Evolutionary conservation across 2,329 filamentous ascomycete species (phyloP), one percentile per base, ranked within the genome.

Genomic region (Elsinoe perseae): DNA sequence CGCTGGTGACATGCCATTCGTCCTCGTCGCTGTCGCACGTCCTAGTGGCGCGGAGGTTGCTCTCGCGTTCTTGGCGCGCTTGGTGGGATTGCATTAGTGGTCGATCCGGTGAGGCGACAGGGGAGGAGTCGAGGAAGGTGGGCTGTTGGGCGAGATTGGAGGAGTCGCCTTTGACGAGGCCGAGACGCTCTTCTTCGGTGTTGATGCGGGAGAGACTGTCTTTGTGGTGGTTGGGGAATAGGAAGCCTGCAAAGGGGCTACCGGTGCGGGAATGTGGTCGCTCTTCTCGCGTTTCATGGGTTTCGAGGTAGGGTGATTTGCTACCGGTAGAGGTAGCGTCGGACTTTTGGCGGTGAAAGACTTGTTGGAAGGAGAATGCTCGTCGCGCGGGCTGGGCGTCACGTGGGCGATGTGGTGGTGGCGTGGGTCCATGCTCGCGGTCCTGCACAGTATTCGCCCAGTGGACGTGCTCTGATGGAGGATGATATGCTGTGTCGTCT

Each of bases 361-460:
- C 83, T 62, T 87, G 89, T 61, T 91, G 86, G 76, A 97, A 97
- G 16, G 88, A 95, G 72, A 97, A 98, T 64, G 14, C 61, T 70
- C 60, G 62, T 23, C 56, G 56, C 18, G 52, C 40, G 16, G 32
- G 10, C 7, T 28, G 48, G 3, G 25, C 30, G 18, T 38, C 18
- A 36, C 28, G n/a, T 6, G 28, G 10, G 44, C 56, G 58, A 57
- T 76, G 82, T 3, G 83, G 83, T 1, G 84, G 84, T 2, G 80
- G 69, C 57, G 66, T 69, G 0, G 85, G 84, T 1, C 82, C 77
- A 59, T 70, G 72, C 58, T 69, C 73, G 12, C 58, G 56, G 12
- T 67, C 62, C 6, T 71, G 65, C 7, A 71, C 66, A 14, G 65
- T 62, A n/a, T 64, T 61, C n/a, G 68, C 68, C 61, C 72, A 81